Conservation (phyloP, 2,329 filamentous ascomycete species). For the Fusarium setosum region DNA sequence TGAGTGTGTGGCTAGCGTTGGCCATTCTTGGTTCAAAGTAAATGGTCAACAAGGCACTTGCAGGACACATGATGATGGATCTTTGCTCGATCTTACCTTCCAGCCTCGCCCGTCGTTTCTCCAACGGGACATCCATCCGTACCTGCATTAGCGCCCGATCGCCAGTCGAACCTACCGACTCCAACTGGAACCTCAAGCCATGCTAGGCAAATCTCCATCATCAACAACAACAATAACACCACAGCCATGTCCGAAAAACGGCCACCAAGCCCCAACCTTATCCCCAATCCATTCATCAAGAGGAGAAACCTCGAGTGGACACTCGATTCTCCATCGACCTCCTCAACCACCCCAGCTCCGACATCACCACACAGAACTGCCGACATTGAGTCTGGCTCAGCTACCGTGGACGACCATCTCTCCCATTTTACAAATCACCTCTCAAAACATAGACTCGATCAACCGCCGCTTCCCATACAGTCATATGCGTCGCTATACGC, state of each 20-base stretch:
- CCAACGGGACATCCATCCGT: too few relatives aligned
- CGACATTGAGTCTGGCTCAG: constrained; percentile 54
- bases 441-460: constrained; percentile 39
- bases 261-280: constrained; percentile 47
- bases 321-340: constrained; percentile 37
- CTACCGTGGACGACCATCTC: constrained; percentile 53
- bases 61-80: too few relatives aligned
- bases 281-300: constrained; percentile 60
- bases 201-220: background rate
- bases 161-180: too few relatives aligned
- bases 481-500: constrained; percentile 53
- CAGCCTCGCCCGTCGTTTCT: too few relatives aligned
- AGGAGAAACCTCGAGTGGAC: constrained; percentile 59
- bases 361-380: constrained; percentile 42
- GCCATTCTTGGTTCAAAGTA: too few relatives aligned
- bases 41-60: too few relatives aligned
- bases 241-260: constrained; percentile 43
- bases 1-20: too few relatives aligned
- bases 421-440: constrained; percentile 52
- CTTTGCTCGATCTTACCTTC: too few relatives aligned
- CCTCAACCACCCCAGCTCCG: constrained; percentile 3
- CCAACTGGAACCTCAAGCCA: too few relatives aligned
- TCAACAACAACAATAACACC: constrained; percentile 3
- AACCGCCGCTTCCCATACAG: constrained; percentile 45
- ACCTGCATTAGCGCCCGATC: too few relatives aligned